These are phyloP conservation scores for Kodamaea alishanica DNA, from an alignment of 1,139 yeast species.

Conservation along the genomic window DNA sequence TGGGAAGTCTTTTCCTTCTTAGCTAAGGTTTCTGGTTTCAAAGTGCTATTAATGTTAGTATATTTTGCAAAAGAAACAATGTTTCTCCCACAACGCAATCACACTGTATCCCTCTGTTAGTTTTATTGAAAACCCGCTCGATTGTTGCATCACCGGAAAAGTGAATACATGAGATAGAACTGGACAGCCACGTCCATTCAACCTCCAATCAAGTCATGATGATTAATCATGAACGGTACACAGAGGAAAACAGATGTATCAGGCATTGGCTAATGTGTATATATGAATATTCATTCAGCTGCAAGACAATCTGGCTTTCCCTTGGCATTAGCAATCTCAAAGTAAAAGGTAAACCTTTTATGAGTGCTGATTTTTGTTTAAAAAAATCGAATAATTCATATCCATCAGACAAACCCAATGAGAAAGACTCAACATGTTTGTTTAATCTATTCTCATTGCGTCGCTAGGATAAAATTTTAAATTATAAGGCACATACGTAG, in stretches of 20 bases:
- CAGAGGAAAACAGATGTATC: slow-evolving; percentile 52
- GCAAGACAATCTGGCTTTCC: slow-evolving; percentile 49
- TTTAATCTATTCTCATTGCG: too few relatives aligned
- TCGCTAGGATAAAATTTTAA: too few relatives aligned
- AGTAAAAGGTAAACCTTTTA: neutral
- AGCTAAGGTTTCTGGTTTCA: slow-evolving; percentile 89
- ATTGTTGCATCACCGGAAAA: slow-evolving; percentile 22
- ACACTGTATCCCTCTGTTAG: slow-evolving; percentile 16
- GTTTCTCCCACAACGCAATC: slow-evolving; percentile 5
- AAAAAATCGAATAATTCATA: too few relatives aligned
- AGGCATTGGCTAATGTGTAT: slow-evolving; percentile 43
- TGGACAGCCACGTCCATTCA: slow-evolving; percentile 48
- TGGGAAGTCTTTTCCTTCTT: slow-evolving; percentile 92
- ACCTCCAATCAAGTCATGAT: slow-evolving; percentile 23
- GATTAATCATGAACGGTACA: slow-evolving; percentile 16
- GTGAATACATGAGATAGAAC: slow-evolving; percentile 31
- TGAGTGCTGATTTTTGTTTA: neutral
- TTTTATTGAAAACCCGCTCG: slow-evolving; percentile 3
- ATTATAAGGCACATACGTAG: slow-evolving; percentile 16
- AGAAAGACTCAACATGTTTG: too few relatives aligned
- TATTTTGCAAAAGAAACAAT: neutral
- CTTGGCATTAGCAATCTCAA: slow-evolving; percentile 23
- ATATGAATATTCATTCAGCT: slow-evolving; percentile 27
- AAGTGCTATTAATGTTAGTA: slow-evolving; percentile 46
- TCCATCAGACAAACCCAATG: too few relatives aligned